These are phyloP conservation scores for Talaromyces sp. DNA, from an alignment of 2,329 filamentous ascomycete species.

Conservation along the genomic window DNA sequence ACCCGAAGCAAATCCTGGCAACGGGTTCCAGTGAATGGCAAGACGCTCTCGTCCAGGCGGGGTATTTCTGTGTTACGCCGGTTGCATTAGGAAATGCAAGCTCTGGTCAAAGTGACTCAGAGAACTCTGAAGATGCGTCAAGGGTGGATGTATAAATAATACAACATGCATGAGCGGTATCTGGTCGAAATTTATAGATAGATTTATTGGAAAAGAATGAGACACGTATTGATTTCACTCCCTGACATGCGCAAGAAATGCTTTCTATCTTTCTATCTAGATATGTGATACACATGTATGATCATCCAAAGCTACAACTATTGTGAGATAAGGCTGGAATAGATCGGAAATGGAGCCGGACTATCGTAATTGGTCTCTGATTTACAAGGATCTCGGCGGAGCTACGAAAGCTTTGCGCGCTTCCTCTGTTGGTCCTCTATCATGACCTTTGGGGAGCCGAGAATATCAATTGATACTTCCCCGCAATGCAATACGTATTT, in stretches of 20 bases:
- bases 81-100: constrained; percentile 13
- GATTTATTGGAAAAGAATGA: not conserved
- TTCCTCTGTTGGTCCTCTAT: no score
- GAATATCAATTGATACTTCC: no score
- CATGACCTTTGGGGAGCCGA: no score
- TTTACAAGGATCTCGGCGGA: no score
- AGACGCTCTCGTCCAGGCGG: constrained; percentile 25
- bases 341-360: no score
- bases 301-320: no score
- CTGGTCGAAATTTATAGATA: not conserved
- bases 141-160: not conserved
- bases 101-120: constrained; percentile 13
- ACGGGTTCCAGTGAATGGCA: constrained; percentile 51
- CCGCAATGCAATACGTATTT: no score
- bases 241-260: not conserved
- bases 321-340: no score
- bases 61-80: constrained; percentile 24
- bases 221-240: not conserved
- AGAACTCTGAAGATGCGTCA: constrained; percentile 3
- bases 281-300: no score
- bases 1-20: constrained; percentile 56
- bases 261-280: no score
- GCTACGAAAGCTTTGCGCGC: no score
- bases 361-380: no score
- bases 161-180: not conserved